These are phyloP conservation scores for Wallacemonas sp. DNA, from an alignment of 208 protist species.

Conservation along the genomic window DNA sequence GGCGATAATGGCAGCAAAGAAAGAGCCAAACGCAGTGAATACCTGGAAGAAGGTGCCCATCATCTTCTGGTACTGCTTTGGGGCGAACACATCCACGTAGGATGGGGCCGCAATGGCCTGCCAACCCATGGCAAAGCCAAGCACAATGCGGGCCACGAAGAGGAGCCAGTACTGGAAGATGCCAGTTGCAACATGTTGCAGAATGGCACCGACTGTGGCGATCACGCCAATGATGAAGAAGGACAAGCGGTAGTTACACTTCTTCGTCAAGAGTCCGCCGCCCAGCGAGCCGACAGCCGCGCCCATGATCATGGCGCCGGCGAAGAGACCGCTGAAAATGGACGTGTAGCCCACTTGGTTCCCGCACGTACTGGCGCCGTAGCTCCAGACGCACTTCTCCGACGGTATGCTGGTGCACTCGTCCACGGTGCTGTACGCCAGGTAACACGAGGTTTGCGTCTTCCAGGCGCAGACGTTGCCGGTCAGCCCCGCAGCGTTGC, in stretches of 20 bases:
- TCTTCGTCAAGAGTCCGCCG: slow-evolving; percentile 15
- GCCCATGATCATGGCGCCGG: slow-evolving; percentile 35
- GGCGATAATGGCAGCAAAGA: slow-evolving; percentile 29
- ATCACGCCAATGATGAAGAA: slow-evolving; percentile 23
- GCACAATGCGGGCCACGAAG: slow-evolving; percentile 23
- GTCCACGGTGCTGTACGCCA: not conserved
- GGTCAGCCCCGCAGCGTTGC: not conserved
- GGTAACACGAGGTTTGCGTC: slow-evolving; percentile 16
- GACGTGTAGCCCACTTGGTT: slow-evolving; percentile 25
- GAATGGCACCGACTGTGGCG: slow-evolving; percentile 7
- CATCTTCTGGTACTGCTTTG: slow-evolving; percentile 18
- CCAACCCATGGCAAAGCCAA: slow-evolving; percentile 27
- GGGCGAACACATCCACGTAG: slow-evolving; percentile 30
- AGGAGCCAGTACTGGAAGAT: slow-evolving; percentile 25
- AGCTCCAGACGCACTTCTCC: slow-evolving; percentile 26
- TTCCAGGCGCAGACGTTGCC: slow-evolving; percentile 12
- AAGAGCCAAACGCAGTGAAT: slow-evolving; percentile 24
- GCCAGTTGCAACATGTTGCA: slow-evolving; percentile 25
- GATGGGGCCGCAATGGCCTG: slow-evolving; percentile 24
- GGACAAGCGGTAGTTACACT: slow-evolving; percentile 12
- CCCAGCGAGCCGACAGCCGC: slow-evolving; percentile 27
- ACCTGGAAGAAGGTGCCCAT: slow-evolving; percentile 39
- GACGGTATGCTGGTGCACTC: too few species aligned
- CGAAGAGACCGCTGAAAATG: slow-evolving; percentile 34
- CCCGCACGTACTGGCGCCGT: slow-evolving; percentile 12